These are phyloP conservation scores for Agaricus sinodeliciosus DNA, from an alignment of 768 basidiomycete species.

Conservation along the genomic window DNA sequence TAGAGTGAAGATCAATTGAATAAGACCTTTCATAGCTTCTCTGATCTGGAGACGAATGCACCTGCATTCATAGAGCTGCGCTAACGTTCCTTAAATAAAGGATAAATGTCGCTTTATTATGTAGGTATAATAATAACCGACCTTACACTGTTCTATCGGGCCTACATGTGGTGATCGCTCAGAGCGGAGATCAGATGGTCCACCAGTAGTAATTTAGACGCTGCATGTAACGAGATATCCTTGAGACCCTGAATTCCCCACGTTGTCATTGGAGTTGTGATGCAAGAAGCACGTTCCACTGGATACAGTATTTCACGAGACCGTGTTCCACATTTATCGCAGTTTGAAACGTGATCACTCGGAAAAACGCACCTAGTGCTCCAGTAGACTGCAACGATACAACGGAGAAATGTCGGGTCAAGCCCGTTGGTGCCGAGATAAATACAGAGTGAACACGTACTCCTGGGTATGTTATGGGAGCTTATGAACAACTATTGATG, in stretches of 20 bases:
- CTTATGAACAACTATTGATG: no score
- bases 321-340: neutral
- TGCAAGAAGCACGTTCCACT: neutral
- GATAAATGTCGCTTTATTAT: conserved; percentile 3
- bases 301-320: neutral
- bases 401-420: neutral
- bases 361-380: neutral
- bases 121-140: neutral
- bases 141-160: no score
- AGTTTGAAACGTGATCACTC: neutral
- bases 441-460: no score
- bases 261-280: neutral
- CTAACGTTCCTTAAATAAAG: neutral
- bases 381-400: neutral
- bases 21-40: neutral
- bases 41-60: neutral
- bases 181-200: neutral
- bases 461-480: no score
- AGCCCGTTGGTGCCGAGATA: neutral
- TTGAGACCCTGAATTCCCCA: conserved; percentile 1
- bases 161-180: neutral
- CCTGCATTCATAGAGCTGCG: neutral
- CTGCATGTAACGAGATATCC: neutral
- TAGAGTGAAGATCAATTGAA: neutral
- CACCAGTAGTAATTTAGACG: neutral